These are phyloP conservation scores for Parathielavia appendiculata DNA, from an alignment of 495 filamentous ascomycete species.

Conservation along the genomic window DNA sequence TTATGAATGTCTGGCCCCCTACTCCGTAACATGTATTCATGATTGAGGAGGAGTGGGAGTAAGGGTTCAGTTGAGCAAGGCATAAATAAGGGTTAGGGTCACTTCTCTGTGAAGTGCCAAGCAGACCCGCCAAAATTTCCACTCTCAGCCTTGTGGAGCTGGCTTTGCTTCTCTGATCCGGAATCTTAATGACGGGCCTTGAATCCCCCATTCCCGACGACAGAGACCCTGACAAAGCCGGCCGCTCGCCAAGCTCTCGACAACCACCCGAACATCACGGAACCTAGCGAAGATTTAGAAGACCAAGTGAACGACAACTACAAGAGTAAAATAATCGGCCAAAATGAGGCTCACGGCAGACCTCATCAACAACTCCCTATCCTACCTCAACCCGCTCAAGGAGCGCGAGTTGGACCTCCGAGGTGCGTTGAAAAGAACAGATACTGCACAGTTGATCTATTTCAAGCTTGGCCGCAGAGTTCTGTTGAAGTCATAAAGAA, in stretches of 20 bases:
- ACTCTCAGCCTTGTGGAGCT: conserved; percentile 17
- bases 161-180: background rate
- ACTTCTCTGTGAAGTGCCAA: background rate
- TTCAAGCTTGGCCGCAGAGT: conserved; percentile 20
- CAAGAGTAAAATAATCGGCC: conserved; percentile 1
- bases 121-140: conserved; percentile 8
- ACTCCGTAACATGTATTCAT: too few relatives aligned
- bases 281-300: background rate
- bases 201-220: background rate
- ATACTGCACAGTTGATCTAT: conserved; percentile 63
- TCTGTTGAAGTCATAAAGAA: conserved; percentile 22
- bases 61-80: background rate
- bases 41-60: conserved; percentile 2
- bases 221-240: background rate
- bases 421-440: conserved; percentile 99
- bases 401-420: conserved; percentile 98
- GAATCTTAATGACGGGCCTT: background rate
- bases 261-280: background rate
- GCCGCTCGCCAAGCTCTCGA: background rate
- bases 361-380: conserved; percentile 83
- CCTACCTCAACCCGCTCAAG: conserved; percentile 95
- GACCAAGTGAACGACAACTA: background rate
- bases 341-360: conserved; percentile 92
- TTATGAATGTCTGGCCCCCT: too few relatives aligned
- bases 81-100: conserved; percentile 11